A percentile compares a stretch with the other conserved stretches of the same genome.
phyloP scores from a whole-genome alignment of 2,329 filamentous ascomycete species.

The Metarhizium anisopliae region DNA sequence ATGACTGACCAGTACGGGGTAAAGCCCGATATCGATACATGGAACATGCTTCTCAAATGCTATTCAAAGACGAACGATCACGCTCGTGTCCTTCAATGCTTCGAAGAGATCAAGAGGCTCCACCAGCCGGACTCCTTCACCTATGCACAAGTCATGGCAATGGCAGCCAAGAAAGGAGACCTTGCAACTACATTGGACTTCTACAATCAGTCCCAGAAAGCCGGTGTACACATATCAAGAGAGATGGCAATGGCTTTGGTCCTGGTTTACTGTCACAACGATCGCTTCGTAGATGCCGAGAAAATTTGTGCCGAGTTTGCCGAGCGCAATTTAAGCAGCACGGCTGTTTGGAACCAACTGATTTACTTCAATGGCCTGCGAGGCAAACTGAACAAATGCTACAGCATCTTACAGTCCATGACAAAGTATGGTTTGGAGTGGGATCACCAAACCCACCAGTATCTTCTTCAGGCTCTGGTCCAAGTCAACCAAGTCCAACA shows the following conservation, averaged over 20 bases:
- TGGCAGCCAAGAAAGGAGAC: conserved; percentile 65
- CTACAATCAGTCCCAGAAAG: conserved; percentile 51
- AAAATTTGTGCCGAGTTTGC: conserved; percentile 40
- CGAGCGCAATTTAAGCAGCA: conserved; percentile 39
- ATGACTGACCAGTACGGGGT: conserved; percentile 48
- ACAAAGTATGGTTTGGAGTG: conserved; percentile 35
- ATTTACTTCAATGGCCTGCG: conserved; percentile 59
- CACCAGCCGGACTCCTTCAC: conserved; percentile 52
- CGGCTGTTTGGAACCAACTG: conserved; percentile 70
- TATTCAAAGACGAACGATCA: conserved; percentile 59
- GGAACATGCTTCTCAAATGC: conserved; percentile 71
- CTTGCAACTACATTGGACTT: conserved; percentile 58
- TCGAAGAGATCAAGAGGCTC: conserved; percentile 46
- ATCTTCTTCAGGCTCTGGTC: conserved; percentile 39
- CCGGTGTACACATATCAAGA: conserved; percentile 38
- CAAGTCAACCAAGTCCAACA: conserved; percentile 39
- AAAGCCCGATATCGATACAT: conserved; percentile 50
- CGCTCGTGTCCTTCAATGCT: conserved; percentile 53
- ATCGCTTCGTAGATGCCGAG: conserved; percentile 26
- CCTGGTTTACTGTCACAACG: conserved; percentile 49
- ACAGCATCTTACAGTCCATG: conserved; percentile 41
- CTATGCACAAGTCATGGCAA: conserved; percentile 64
- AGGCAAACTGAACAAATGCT: conserved; percentile 41
- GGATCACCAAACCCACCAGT: conserved; percentile 39
- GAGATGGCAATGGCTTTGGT: conserved; percentile 58